These are phyloP conservation scores for Penicillium sp. DNA, from an alignment of 2,329 filamentous ascomycete genomes.

Conservation along the genomic window DNA sequence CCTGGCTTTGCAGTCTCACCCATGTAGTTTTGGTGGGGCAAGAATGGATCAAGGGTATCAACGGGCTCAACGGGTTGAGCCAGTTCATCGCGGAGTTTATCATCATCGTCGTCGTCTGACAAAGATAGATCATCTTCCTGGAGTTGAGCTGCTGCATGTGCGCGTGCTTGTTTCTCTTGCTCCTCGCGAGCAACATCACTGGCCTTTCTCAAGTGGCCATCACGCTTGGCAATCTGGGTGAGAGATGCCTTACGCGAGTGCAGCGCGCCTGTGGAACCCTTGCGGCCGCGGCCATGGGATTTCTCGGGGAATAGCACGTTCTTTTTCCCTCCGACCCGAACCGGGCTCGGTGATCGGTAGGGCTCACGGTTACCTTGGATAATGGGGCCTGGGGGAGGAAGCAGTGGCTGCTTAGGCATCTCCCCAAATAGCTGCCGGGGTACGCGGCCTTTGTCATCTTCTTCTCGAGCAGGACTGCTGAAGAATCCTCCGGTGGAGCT, in stretches of 20 bases:
- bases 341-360: conserved; percentile 48
- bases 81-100: conserved; percentile 46
- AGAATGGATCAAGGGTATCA: conserved; percentile 48
- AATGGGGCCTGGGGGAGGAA: conserved; percentile 37
- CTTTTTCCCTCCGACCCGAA: conserved; percentile 34
- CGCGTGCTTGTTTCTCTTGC: conserved; percentile 30
- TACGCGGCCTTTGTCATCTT: conserved; percentile 23
- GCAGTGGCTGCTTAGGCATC: conserved; percentile 36
- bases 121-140: conserved; percentile 39
- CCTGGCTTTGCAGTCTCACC: conserved; percentile 47
- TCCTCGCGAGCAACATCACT: conserved; percentile 29
- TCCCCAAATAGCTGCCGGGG: conserved; percentile 46
- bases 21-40: conserved; percentile 48
- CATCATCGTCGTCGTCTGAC: conserved; percentile 49
- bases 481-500: conserved; percentile 43
- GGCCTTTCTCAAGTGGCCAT: conserved; percentile 23
- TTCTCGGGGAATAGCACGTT: conserved; percentile 27
- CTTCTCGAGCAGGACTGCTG: conserved; percentile 35
- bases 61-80: conserved; percentile 43
- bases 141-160: conserved; percentile 33
- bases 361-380: conserved; percentile 32
- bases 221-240: conserved; percentile 32
- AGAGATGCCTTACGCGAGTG: conserved; percentile 42
- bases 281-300: conserved; percentile 30
- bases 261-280: conserved; percentile 39